Conservation (phyloP, 306 rosid genomes). For the Trichosanthes truncata region DNA sequence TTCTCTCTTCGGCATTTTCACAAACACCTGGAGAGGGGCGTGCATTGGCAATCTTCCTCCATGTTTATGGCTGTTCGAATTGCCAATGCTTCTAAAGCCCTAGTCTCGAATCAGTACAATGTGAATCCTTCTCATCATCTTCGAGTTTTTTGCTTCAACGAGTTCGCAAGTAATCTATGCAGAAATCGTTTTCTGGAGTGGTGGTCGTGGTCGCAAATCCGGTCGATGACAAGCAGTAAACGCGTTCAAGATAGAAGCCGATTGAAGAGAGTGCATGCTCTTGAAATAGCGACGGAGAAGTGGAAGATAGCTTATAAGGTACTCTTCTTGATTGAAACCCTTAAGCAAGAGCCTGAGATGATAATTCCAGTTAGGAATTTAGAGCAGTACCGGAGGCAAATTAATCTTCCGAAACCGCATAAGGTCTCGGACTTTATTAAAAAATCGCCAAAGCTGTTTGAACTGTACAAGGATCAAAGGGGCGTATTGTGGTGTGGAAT, state of each 20-base stretch:
- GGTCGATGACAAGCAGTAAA: conserved; percentile 43
- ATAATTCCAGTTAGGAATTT: conserved; percentile 50
- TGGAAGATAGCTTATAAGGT: conserved; percentile 54
- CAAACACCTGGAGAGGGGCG: neutral
- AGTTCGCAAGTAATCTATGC: neutral
- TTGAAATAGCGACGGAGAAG: conserved; percentile 63
- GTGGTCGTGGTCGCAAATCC: conserved; percentile 17
- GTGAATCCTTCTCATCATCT: neutral
- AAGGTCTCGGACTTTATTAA: conserved; percentile 58
- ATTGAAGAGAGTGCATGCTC: conserved; percentile 52
- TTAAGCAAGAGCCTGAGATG: conserved; percentile 65
- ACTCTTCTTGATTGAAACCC: conserved; percentile 47
- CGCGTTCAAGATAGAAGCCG: conserved; percentile 48
- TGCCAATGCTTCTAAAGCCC: neutral
- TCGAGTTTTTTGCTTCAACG: neutral
- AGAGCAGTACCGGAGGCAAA: conserved; percentile 39
- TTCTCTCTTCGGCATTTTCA: neutral
- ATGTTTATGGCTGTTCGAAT: neutral
- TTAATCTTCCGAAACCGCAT: conserved; percentile 71
- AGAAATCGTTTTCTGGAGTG: neutral
- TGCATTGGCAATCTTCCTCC: neutral
- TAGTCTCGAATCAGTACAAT: neutral
- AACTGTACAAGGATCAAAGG: conserved; percentile 40
- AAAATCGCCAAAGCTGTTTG: conserved; percentile 53
- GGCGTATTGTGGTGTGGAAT: conserved; percentile 66